These are phyloP conservation scores for Globisporangium alternatum DNA, from an alignment of 352 stramenopile genomes.

Conservation along the genomic window DNA sequence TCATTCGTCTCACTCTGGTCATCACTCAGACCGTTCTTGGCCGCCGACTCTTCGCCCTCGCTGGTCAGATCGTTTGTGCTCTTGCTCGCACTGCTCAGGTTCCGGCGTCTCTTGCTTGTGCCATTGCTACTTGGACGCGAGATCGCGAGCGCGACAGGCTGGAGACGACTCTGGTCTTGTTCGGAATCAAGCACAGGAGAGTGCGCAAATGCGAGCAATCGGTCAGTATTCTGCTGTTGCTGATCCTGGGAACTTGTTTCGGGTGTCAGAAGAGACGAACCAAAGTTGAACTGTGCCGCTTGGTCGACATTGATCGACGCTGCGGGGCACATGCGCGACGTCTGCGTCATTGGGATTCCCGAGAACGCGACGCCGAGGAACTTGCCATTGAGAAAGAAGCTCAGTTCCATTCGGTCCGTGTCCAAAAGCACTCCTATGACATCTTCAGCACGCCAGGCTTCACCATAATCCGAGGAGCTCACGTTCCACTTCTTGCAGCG, in stretches of 20 bases:
- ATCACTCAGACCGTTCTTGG: not conserved
- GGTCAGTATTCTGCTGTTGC: not conserved
- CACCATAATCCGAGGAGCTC: constrained; percentile 77
- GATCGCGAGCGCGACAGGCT: constrained; percentile 33
- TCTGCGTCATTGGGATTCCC: constrained; percentile 35
- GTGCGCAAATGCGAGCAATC: constrained; percentile 30
- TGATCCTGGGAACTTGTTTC: not conserved
- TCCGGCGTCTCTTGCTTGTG: not conserved
- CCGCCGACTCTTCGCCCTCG: constrained; percentile 1
- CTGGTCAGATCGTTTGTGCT: constrained; percentile 1
- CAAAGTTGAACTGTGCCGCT: constrained; percentile 78
- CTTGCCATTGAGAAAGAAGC: constrained; percentile 91
- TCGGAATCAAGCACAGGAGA: constrained; percentile 30
- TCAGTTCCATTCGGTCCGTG: constrained; percentile 80
- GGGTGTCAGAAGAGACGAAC: constrained; percentile 5
- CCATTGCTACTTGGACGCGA: not conserved
- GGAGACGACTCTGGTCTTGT: constrained; percentile 44
- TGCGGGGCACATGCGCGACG: constrained; percentile 68
- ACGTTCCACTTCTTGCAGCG: constrained; percentile 90
- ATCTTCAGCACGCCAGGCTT: constrained; percentile 75
- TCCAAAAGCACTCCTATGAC: constrained; percentile 87
- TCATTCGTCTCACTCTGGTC: constrained; percentile 21
- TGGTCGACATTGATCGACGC: constrained; percentile 87
- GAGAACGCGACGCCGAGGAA: constrained; percentile 86
- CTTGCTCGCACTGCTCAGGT: not conserved